phyloP scores from a whole-genome alignment of 768 basidiomycete genomes.

The Suillus discolor region DNA sequence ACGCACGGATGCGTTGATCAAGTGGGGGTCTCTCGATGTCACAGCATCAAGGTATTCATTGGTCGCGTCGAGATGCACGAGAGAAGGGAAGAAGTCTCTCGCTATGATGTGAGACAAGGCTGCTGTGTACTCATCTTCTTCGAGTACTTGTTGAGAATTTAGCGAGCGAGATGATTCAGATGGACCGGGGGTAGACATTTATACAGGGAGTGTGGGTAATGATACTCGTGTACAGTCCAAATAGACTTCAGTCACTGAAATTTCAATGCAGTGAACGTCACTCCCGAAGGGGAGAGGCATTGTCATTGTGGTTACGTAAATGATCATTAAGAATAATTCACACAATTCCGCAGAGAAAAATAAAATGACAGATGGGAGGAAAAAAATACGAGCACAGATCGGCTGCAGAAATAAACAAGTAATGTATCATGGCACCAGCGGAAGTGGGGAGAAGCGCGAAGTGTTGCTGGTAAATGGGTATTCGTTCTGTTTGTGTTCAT shows the following conservation, averaged over 20 bases:
- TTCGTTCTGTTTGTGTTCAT: conserved; percentile 20
- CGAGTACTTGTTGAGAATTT: conserved; percentile 70
- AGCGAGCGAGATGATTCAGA: conserved; percentile 54
- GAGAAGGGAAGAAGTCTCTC: conserved; percentile 96
- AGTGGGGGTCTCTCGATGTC: conserved; percentile 69
- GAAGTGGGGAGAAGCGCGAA: conserved; percentile 5
- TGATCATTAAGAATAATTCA: conserved; percentile 13
- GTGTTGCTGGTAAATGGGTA: conserved; percentile 9
- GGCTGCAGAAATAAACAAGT: conserved; percentile 7
- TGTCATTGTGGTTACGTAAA: conserved; percentile 6
- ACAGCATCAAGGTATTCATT: conserved; percentile 86
- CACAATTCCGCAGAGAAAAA: conserved; percentile 10
- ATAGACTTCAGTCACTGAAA: not conserved
- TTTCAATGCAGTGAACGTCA: not conserved
- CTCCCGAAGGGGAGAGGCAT: not conserved
- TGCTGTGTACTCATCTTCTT: conserved; percentile 94
- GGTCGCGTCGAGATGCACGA: conserved; percentile 86
- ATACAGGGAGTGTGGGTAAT: not conserved
- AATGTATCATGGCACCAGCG: conserved; percentile 10
- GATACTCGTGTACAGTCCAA: not conserved
- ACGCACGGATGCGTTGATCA: conserved; percentile 77
- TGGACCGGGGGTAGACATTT: conserved; percentile 37
- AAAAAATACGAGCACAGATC: not conserved
- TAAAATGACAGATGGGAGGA: conserved; percentile 6
- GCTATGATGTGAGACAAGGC: conserved; percentile 92